Evolutionary conservation across 805 yeast species (phyloP).

Genomic region (Wickerhamiella occidentalis): DNA sequence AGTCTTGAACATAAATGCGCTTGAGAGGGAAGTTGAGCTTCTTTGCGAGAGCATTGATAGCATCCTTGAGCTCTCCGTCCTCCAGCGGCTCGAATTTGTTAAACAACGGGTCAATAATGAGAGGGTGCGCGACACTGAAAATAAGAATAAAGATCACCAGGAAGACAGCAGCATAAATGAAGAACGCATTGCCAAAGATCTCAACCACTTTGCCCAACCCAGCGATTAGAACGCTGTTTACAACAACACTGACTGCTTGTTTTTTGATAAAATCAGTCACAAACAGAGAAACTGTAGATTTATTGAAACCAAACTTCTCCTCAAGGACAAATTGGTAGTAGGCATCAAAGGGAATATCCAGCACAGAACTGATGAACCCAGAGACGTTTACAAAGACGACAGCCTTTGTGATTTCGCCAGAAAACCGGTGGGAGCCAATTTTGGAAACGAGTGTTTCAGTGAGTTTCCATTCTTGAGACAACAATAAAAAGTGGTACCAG

Average conservation of each 20-base stretch:
- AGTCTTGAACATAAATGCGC: conserved; percentile 80
- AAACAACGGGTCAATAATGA: conserved; percentile 82
- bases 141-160: conserved; percentile 59
- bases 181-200: conserved; percentile 66
- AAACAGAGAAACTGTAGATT: conserved; percentile 63
- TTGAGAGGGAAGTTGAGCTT: conserved; percentile 74
- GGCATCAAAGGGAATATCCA: conserved; percentile 56
- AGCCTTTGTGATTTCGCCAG: conserved; percentile 59
- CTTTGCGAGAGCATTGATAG: conserved; percentile 69
- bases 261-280: conserved; percentile 58
- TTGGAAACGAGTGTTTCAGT: conserved; percentile 23
- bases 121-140: conserved; percentile 66
- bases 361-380: conserved; percentile 38
- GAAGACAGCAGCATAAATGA: conserved; percentile 66
- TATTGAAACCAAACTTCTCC: conserved; percentile 88
- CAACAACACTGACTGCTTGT: conserved; percentile 37
- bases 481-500: conserved; percentile 45
- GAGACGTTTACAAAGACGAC: conserved; percentile 47
- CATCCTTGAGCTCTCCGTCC: conserved; percentile 73
- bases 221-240: conserved; percentile 65
- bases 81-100: conserved; percentile 83
- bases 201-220: conserved; percentile 72
- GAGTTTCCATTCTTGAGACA: conserved; percentile 51
- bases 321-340: conserved; percentile 80
- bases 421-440: conserved; percentile 28